Conservation (phyloP, 2,329 filamentous ascomycete genomes). For the Fusarium sp. region DNA sequence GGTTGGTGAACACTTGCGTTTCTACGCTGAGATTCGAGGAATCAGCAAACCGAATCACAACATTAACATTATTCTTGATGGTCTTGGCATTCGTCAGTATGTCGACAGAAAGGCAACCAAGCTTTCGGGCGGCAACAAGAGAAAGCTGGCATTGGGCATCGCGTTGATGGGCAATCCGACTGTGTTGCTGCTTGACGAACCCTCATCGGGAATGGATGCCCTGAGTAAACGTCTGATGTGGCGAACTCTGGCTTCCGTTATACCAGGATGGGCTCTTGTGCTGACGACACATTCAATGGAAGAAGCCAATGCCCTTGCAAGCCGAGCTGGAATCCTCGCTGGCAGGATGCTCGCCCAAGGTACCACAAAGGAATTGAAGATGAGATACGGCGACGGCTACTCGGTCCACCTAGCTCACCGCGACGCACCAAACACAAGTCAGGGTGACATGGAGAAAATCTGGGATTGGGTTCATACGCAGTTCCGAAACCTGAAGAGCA, state of each 20-base stretch:
- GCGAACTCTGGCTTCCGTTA: constrained; percentile 71
- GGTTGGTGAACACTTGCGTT: constrained; percentile 72
- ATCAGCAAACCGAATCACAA: constrained; percentile 62
- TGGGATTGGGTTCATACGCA: background rate
- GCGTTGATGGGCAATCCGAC: constrained; percentile 77
- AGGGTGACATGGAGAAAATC: background rate
- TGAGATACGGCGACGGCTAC: constrained; percentile 74
- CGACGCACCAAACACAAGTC: constrained; percentile 71
- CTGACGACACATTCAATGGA: constrained; percentile 84
- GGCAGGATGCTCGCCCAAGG: constrained; percentile 81
- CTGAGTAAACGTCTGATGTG: constrained; percentile 78
- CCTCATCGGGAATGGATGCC: constrained; percentile 75
- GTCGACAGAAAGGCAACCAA: constrained; percentile 68
- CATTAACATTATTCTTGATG: constrained; percentile 61
- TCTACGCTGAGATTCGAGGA: constrained; percentile 76
- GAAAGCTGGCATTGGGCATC: constrained; percentile 76
- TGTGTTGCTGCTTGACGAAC: constrained; percentile 78
- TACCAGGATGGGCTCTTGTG: constrained; percentile 70
- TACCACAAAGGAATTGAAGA: constrained; percentile 70
- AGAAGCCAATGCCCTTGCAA: constrained; percentile 77
- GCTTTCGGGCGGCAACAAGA: constrained; percentile 78
- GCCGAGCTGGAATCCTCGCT: constrained; percentile 73
- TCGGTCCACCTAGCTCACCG: constrained; percentile 78
- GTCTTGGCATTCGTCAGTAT: constrained; percentile 70
- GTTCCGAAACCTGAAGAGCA: background rate